Base-by-base conservation (phyloP, 2,329 filamentous ascomycete species). In the Sarocladium brachiariae region DNA sequence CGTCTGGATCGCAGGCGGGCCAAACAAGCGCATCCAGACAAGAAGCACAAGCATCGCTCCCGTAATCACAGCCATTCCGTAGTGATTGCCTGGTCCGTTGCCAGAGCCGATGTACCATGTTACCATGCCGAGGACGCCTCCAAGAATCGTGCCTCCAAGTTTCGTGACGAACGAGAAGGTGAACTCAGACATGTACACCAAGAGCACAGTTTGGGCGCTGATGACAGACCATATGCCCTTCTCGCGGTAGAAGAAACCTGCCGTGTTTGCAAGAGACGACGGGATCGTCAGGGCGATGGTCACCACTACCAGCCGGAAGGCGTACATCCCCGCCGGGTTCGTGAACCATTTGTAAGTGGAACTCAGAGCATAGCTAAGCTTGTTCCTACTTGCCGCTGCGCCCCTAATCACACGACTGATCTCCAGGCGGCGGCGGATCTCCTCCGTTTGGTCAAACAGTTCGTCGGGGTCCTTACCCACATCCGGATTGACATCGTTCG, bases 31-130 rank as follows among this genome's bases (percentile, higher is more conserved):
- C 53, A 54, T 57, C 67, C 67, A 70, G 0, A 70, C 56, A 1
- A 69, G 43, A 1, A 68, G 58, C 1, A 64, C 49, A 6, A 63
- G 61, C 14, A 68, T 63, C 2, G 70, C 65, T 1, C 64, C 69
- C 52, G 72, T 70, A 3, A 69, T 68, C 1, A 74, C 75, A 2
- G 65, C 72, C 45, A 78, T 59, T 0, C 75, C 75, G 19, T 76
- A 78, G 0, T 74, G 66, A 52, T 77, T 78, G 0, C 75, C 75
- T 0, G 57, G 51, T 0, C 75, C 75, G 23, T 58, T 58, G 0
- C 73, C 75, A 2, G 75, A 72, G 0, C 74, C 75, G 16, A 75
- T 70, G 35, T 78, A 78, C 75, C 75, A 78, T 2, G 68, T 68
- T 0, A 71, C 59, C 57, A 77, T 61, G 0, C 71, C 75, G 7